A percentile compares a stretch with the other conserved stretches of the same genome.
Evolutionary conservation across 2,329 filamentous ascomycete genomes (phyloP).

Genomic region (Hymenoscyphus fructigenus): DNA sequence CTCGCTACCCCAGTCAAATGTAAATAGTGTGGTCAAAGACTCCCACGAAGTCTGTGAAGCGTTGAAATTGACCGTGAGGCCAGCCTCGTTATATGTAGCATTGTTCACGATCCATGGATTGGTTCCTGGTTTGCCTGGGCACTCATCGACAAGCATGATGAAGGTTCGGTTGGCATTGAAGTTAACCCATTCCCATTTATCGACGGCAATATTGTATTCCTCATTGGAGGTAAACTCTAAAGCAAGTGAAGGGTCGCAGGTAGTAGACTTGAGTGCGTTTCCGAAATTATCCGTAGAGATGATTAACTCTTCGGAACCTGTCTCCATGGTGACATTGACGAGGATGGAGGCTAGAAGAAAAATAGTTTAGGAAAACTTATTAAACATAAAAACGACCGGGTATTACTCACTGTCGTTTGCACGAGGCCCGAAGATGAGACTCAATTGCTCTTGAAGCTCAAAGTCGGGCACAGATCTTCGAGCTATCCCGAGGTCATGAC

Average conservation of each 20-base stretch:
- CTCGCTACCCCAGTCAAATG: constrained; percentile 5
- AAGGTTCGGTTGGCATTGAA: constrained; percentile 10
- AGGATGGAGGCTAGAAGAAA: constrained; percentile 1
- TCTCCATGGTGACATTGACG: constrained; percentile 10
- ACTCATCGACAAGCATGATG: constrained; percentile 10
- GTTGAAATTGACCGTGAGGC: constrained; percentile 4
- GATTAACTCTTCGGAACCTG: constrained; percentile 4
- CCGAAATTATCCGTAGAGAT: constrained; percentile 9
- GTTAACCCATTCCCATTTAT: constrained; percentile 11
- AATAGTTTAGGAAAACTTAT: neutral
- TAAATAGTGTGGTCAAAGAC: constrained; percentile 6
- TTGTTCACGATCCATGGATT: constrained; percentile 10
- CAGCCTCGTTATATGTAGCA: constrained; percentile 3
- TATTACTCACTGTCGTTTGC: constrained; percentile 4
- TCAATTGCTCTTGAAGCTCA: constrained; percentile 8
- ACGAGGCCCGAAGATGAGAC: constrained; percentile 6
- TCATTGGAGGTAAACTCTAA: constrained; percentile 2
- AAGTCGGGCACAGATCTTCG: constrained; percentile 6
- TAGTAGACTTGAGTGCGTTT: constrained; percentile 5
- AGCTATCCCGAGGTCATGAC: constrained; percentile 3
- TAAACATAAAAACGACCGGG: neutral
- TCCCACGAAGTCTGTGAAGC: constrained; percentile 9
- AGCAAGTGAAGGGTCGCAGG: constrained; percentile 2
- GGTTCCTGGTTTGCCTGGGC: constrained; percentile 9
- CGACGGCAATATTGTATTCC: constrained; percentile 7